These are phyloP conservation scores for Pichia manshurica DNA, from an alignment of 805 yeast genomes.

Conservation along the genomic window DNA sequence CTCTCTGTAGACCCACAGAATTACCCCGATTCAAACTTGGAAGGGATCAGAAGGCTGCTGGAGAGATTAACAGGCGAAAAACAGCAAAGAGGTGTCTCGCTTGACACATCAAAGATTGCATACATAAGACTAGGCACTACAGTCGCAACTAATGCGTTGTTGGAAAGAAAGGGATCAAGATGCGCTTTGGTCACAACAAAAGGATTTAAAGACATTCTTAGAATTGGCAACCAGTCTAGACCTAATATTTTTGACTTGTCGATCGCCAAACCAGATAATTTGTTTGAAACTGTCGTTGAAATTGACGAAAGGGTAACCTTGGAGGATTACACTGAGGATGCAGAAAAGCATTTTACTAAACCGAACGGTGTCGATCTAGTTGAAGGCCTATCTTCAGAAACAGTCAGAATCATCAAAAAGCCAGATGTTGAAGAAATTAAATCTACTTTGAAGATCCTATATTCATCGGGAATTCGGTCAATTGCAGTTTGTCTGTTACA, in stretches of 20 bases:
- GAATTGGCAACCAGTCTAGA: constrained; percentile 86
- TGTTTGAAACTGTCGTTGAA: constrained; percentile 74
- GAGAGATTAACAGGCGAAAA: constrained; percentile 47
- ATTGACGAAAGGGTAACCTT: constrained; percentile 87
- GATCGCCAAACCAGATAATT: constrained; percentile 61
- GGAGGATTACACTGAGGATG: constrained; percentile 76
- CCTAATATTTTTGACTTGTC: constrained; percentile 84
- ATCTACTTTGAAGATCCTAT: constrained; percentile 38
- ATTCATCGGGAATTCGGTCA: constrained; percentile 56
- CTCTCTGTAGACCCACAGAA: constrained; percentile 85
- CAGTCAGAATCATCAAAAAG: constrained; percentile 47
- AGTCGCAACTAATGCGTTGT: constrained; percentile 89
- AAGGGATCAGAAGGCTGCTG: constrained; percentile 77
- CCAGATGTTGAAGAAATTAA: constrained; percentile 44
- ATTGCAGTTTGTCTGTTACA: constrained; percentile 70
- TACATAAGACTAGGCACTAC: constrained; percentile 89
- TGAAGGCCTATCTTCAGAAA: constrained; percentile 63
- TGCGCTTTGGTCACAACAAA: constrained; percentile 83
- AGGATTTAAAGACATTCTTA: constrained; percentile 78
- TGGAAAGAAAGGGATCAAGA: constrained; percentile 87
- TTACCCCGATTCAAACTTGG: constrained; percentile 86
- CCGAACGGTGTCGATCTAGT: constrained; percentile 35
- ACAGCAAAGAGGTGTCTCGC: constrained; percentile 44
- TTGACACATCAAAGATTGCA: constrained; percentile 60
- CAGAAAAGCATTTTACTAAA: constrained; percentile 29